Evolutionary conservation across 306 rosid species (phyloP), one percentile per base, ranked within the genome.

Genomic region (Malus sylvestris): DNA sequence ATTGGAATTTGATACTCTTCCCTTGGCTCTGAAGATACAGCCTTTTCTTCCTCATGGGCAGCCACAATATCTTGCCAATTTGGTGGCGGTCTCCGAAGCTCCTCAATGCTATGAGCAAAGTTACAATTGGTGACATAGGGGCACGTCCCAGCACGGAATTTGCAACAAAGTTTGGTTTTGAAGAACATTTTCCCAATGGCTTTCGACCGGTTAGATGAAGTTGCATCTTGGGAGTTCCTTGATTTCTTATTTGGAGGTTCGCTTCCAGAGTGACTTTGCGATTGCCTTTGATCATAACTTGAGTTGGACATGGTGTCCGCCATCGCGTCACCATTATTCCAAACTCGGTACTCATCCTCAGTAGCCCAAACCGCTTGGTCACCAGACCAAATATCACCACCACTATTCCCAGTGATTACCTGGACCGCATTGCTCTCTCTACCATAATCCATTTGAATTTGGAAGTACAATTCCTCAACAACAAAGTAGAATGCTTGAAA

Each of bases 61-160:
- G 99, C 99, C 83, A 96, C 98, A 35, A 96, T 96, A 68, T 96
- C 98, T 84, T 96, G 99, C 99, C 99, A 96, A 73, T 96, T 96
- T 9, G 88, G 93, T 0, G 99, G 99, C 1, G 99, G 99, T 30
- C 98, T 91, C 20, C 98, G 88, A 5, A 96, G 97, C 91, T 96
- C 99, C 78, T 92, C 99, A 12, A 96, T 83, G 82, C 96, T 92
- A 63, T 96, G 99, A n/a, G 99, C 99, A 51, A 96, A 96, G 75
- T 96, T 96, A 82, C 99, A 96, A 68, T 96, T 93, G 0, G 97
- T 91, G 40, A 96, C 71, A 64, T 96, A 96, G 5, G 99, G 99
- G 74, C 99, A 96, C 0, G 94, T 92, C 59, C 97, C 98, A 0
- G 92, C 93, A 2, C 99, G 86, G 80, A 92, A 96, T 86, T 96